These are phyloP conservation scores for Arachis hypogaea DNA, from an alignment of 306 rosid species.

Conservation along the genomic window DNA sequence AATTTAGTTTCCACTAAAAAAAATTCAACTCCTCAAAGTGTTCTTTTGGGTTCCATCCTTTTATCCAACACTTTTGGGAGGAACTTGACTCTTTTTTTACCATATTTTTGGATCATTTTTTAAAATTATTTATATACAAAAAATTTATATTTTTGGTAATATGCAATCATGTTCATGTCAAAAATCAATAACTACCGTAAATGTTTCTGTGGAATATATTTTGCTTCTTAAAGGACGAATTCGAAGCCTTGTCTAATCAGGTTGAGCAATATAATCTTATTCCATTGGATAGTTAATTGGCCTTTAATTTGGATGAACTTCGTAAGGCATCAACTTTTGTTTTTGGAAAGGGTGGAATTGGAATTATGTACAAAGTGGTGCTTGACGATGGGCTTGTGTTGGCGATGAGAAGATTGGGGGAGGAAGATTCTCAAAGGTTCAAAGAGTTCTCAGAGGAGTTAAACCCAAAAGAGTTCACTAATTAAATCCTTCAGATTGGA, in stretches of 20 bases:
- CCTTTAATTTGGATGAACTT: conserved; percentile 95
- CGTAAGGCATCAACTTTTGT: conserved; percentile 98
- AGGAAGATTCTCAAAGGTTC: conserved; percentile 97
- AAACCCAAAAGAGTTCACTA: too few species aligned
- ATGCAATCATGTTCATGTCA: too few species aligned
- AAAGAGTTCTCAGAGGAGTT: conserved; percentile 57
- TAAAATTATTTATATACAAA: too few species aligned
- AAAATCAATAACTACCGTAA: too few species aligned
- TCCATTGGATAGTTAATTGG: conserved; percentile 78
- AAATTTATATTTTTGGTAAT: too few species aligned
- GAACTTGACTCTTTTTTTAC: too few species aligned
- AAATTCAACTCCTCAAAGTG: too few species aligned
- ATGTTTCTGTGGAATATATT: conserved; percentile 10
- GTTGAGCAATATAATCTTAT: conserved; percentile 88
- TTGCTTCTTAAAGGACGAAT: conserved; percentile 81
- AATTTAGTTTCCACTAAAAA: too few species aligned
- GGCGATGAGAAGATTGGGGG: conserved; percentile 95
- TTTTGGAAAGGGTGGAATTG: conserved; percentile 91
- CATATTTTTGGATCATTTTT: too few species aligned
- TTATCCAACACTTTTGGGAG: too few species aligned
- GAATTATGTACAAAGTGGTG: conserved; percentile 95
- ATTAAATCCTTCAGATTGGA: too few species aligned
- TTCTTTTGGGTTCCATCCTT: too few species aligned
- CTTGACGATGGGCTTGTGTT: conserved; percentile 88
- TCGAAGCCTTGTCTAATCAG: conserved; percentile 71